Conservation (phyloP, 805 yeast genomes). For the Cyberlindnera americana region DNA sequence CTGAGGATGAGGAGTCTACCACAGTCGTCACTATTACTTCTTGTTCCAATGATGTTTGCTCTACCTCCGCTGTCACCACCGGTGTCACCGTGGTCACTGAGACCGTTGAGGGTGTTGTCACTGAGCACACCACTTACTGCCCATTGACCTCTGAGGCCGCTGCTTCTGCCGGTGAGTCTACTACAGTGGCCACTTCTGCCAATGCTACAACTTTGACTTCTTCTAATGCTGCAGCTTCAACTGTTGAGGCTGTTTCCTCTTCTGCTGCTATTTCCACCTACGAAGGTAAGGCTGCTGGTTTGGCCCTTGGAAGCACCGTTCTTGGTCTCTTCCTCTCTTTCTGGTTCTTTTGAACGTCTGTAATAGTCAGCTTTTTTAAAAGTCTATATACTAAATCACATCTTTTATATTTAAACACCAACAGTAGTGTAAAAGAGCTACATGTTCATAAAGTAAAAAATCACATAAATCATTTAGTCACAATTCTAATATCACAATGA, state of each 20-base stretch:
- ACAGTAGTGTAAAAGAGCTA: neutral
- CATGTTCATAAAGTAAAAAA: neutral
- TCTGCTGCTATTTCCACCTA: conserved; percentile 6
- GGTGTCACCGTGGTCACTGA: conserved; percentile 15
- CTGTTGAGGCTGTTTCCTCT: conserved; percentile 1
- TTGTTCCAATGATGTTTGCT: conserved; percentile 12
- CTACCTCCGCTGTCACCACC: conserved; percentile 6
- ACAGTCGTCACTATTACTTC: conserved; percentile 12
- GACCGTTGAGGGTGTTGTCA: conserved; percentile 28
- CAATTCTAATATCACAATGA: conserved; percentile 1
- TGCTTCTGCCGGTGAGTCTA: neutral
- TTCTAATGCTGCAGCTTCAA: neutral
- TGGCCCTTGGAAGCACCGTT: conserved; percentile 6
- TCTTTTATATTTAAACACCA: neutral
- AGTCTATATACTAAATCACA: neutral
- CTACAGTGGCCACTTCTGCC: conserved; percentile 20
- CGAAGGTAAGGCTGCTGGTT: conserved; percentile 9
- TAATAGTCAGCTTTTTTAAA: too few species aligned
- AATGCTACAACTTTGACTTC: neutral
- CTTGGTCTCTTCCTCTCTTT: conserved; percentile 1
- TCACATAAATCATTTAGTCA: neutral
- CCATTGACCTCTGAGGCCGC: conserved; percentile 12
- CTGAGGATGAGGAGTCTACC: conserved; percentile 4
- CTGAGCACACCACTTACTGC: conserved; percentile 31
- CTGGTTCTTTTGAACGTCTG: conserved; percentile 1